Base-by-base conservation (phyloP, 495 filamentous ascomycete genomes). In the Aspergillus cavernicola region DNA sequence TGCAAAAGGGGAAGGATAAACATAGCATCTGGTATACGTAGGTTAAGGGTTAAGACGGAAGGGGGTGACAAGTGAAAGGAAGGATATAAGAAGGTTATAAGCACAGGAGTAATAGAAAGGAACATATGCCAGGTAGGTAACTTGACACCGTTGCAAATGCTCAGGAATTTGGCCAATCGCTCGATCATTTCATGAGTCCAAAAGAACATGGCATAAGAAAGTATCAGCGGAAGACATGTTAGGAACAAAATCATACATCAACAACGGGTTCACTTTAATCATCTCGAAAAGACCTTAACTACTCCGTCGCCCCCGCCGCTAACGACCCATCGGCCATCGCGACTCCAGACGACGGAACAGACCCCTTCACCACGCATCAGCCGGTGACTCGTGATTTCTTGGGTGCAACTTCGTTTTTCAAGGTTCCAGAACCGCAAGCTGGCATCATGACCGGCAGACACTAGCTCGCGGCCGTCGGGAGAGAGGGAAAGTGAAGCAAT, bases 341-440 rank as follows among this genome's bases (percentile, higher is more conserved):
- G 84, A 63, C 88, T 93, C 93, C 95, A 98, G 16, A 90, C 86
- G 10, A 96, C 93, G 13, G 83, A 76, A 72, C 90, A 96, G 23
- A 97, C 90, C 20, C 93, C 93, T 66, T 98, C 93, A 10, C 90
- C 93, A 46, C 92, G 82, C 91, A 97, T 95, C 49, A 88, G 73
- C 24, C 93, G 80, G 66, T 97, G 91, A 59, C 81, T 87, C 2
- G 90, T 92, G 59, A 97, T 86, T 64, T 97, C 95, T 65, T 98
- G 93, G 0, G 85, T 92, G 71, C 95, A 97, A 19, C 82, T 84
- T 26, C 93, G 81, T 66, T 92, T 98, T 67, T 98, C 93, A 16
- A 98, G 80, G n/a, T 85, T 88, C 93, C 93, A 98, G 78, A 98
- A 97, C 13, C 93, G 86, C 47, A 98, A 79, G 50, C 85, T 88